Evolutionary conservation across 129 eudicot genomes (phyloP).

Genomic region (Pseudognaphalium luteoalbum): DNA sequence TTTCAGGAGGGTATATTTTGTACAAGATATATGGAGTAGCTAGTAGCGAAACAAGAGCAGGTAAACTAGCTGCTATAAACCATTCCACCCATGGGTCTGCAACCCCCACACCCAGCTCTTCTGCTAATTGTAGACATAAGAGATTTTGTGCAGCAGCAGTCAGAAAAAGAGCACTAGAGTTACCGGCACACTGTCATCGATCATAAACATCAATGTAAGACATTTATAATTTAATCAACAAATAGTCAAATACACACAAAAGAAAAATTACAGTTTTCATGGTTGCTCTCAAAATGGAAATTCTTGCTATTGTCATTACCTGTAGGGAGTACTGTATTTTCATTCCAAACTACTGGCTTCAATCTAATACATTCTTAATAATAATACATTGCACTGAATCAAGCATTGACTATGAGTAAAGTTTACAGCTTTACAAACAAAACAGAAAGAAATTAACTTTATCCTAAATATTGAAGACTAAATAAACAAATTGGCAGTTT

Average conservation of each 20-base stretch:
- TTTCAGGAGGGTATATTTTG: slow-evolving; percentile 78
- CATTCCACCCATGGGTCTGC: slow-evolving; percentile 74
- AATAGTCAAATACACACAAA: not conserved
- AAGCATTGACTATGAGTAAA: too few species aligned
- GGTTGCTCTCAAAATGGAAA: not conserved
- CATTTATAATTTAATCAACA: not conserved
- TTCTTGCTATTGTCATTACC: too few species aligned
- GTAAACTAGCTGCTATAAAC: slow-evolving; percentile 72
- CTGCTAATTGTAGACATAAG: slow-evolving; percentile 80
- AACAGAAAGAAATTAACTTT: not conserved
- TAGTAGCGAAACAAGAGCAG: slow-evolving; percentile 59
- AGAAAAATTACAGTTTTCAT: not conserved
- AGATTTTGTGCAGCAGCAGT: slow-evolving; percentile 97
- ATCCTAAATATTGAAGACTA: not conserved
- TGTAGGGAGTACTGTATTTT: too few species aligned
- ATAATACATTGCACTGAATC: too few species aligned
- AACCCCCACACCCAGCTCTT: slow-evolving; percentile 67
- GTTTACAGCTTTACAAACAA: too few species aligned
- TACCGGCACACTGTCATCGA: slow-evolving; percentile 62
- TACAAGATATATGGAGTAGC: slow-evolving; percentile 63
- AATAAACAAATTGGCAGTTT: not conserved
- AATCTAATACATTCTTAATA: too few species aligned
- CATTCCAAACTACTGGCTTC: too few species aligned
- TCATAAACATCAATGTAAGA: slow-evolving; percentile 21
- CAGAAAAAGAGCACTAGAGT: slow-evolving; percentile 91